These are phyloP conservation scores for Croton setiger DNA, from an alignment of 441 rosid species.

Conservation along the genomic window DNA sequence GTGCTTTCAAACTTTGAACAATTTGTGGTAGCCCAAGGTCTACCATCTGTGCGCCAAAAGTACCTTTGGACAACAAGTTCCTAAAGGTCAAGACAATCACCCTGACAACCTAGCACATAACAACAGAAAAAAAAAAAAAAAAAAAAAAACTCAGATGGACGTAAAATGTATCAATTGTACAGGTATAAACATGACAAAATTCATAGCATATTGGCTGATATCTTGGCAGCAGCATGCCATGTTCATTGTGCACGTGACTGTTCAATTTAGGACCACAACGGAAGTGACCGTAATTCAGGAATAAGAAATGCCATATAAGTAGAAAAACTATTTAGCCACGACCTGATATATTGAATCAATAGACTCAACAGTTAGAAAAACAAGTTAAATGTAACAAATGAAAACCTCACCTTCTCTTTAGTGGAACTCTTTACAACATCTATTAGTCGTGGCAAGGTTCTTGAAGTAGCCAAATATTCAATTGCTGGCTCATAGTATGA, in stretches of 20 bases:
- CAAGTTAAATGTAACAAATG: conserved; percentile 14
- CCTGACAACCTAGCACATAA: conserved; percentile 77
- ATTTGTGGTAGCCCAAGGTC: conserved; percentile 92
- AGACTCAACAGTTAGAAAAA: background rate
- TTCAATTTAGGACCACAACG: background rate
- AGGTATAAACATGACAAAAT: background rate
- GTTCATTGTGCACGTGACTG: conserved; percentile 14
- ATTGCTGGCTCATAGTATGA: conserved; percentile 92
- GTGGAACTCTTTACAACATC: conserved; percentile 92
- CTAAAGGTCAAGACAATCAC: conserved; percentile 78
- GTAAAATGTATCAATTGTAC: background rate
- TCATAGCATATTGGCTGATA: background rate
- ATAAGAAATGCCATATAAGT: background rate
- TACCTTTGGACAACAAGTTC: conserved; percentile 82
- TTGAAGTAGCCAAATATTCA: conserved; percentile 84
- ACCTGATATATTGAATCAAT: background rate
- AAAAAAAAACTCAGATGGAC: conserved; percentile 22
- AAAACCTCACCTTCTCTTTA: conserved; percentile 80
- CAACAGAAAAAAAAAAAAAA: conserved; percentile 18
- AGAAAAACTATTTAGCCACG: conserved; percentile 1
- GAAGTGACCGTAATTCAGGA: conserved; percentile 9
- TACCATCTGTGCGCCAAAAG: conserved; percentile 97
- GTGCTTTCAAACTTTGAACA: conserved; percentile 86
- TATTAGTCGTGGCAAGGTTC: conserved; percentile 68
- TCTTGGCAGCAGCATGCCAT: background rate